Evolutionary conservation across 192 early-diverging fungal species (phyloP).

Genomic region (Coemansia furcata): DNA sequence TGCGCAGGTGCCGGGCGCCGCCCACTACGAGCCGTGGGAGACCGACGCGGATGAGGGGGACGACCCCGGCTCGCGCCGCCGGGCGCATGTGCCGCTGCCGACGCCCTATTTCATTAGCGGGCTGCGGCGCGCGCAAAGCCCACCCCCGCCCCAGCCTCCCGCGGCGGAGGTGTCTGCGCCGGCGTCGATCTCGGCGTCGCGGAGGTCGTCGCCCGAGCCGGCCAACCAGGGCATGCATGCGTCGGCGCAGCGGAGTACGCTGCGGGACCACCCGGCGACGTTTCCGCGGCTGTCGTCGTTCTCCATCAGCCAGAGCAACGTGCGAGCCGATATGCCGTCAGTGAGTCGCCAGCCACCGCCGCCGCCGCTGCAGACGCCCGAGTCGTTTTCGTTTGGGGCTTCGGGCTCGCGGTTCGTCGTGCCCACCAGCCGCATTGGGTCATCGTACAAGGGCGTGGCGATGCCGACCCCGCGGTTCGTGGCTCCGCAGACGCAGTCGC

Average conservation of each 20-base stretch:
- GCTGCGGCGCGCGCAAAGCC: slow-evolving; percentile 19
- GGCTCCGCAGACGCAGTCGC: background rate
- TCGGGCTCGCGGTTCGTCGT: slow-evolving; percentile 26
- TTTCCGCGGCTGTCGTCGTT: slow-evolving; percentile 51
- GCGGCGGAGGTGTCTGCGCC: slow-evolving; percentile 10
- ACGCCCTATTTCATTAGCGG: slow-evolving; percentile 42
- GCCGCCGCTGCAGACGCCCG: background rate
- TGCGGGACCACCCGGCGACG: slow-evolving; percentile 29
- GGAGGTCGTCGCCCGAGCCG: slow-evolving; percentile 20
- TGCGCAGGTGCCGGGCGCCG: slow-evolving; percentile 12
- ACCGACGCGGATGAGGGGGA: slow-evolving; percentile 27
- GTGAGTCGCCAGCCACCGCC: slow-evolving; percentile 1
- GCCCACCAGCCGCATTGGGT: slow-evolving; percentile 25
- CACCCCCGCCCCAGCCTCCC: background rate
- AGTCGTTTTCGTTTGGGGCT: background rate
- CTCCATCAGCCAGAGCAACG: slow-evolving; percentile 52
- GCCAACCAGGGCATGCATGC: background rate
- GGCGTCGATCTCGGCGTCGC: slow-evolving; percentile 1
- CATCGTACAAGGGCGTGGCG: slow-evolving; percentile 9
- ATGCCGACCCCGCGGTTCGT: background rate
- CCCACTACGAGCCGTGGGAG: slow-evolving; percentile 49
- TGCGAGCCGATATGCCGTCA: slow-evolving; percentile 26
- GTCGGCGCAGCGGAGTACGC: background rate
- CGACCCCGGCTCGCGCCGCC: slow-evolving; percentile 13
- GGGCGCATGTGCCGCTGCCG: slow-evolving; percentile 31